Evolutionary conservation across 1,139 yeast species (phyloP).

Genomic region (Hyphopichia khmerensis): DNA sequence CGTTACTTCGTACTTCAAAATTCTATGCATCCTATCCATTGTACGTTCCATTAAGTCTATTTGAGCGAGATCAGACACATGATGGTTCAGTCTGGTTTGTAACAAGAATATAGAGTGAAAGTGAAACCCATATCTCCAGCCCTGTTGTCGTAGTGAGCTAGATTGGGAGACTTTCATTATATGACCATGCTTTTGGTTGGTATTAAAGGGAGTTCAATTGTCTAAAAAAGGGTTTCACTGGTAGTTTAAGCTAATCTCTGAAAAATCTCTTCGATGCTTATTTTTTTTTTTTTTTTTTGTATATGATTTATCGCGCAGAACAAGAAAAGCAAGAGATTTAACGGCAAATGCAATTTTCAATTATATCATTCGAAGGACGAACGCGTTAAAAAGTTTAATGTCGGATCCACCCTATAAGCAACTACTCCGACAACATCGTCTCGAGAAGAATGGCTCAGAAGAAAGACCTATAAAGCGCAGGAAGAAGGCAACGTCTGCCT

Average conservation of each 20-base stretch:
- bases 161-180: not conserved
- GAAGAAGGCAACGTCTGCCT: not conserved
- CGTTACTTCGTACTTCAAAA: not conserved
- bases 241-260: no score
- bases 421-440: slow-evolving; percentile 1
- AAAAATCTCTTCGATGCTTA: not conserved
- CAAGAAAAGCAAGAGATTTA: not conserved
- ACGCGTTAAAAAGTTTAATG: slow-evolving; percentile 2
- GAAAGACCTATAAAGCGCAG: slow-evolving; percentile 7
- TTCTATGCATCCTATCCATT: slow-evolving; percentile 3
- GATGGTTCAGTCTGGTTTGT: not conserved
- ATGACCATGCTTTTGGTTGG: not conserved
- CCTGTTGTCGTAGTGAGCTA: slow-evolving; percentile 2
- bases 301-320: not conserved
- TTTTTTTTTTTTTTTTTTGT: not conserved
- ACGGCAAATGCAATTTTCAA: not conserved
- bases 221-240: not conserved
- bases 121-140: not conserved
- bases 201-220: not conserved
- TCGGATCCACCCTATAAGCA: slow-evolving; percentile 8
- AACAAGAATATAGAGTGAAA: not conserved
- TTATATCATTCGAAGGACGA: not conserved
- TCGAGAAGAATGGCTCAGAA: not conserved
- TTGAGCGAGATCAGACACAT: not conserved
- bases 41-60: not conserved